These are phyloP conservation scores for Colletotrichum sansevieriae DNA, from an alignment of 2,329 filamentous ascomycete species.

Conservation along the genomic window DNA sequence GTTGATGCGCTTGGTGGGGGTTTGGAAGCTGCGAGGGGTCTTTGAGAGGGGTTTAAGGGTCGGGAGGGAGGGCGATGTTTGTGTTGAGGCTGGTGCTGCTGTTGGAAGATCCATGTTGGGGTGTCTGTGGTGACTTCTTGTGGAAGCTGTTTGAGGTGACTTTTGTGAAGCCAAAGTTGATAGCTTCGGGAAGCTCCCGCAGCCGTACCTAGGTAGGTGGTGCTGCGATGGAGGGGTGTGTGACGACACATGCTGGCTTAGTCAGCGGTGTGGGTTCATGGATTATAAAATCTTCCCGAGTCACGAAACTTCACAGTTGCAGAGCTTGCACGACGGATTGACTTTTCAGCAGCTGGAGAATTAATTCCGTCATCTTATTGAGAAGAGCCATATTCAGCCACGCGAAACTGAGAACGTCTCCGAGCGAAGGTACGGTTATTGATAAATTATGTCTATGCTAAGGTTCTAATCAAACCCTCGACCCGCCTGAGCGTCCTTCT, in stretches of 20 bases:
- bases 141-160: neutral
- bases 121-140: neutral
- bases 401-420: slow-evolving; percentile 5
- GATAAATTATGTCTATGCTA: slow-evolving; percentile 15
- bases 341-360: slow-evolving; percentile 5
- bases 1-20: slow-evolving; percentile 85
- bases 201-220: no score
- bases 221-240: slow-evolving; percentile 1
- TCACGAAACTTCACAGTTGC: slow-evolving; percentile 8
- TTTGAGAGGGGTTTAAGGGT: slow-evolving; percentile 64
- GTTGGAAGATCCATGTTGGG: slow-evolving; percentile 25
- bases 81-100: slow-evolving; percentile 1
- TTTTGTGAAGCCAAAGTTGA: neutral
- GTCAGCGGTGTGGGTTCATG: neutral
- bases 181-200: neutral
- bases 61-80: slow-evolving; percentile 19
- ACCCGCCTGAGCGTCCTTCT: slow-evolving; percentile 16
- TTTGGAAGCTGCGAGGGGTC: slow-evolving; percentile 69
- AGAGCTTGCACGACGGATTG: neutral
- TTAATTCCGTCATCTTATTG: neutral
- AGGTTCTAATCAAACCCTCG: slow-evolving; percentile 15
- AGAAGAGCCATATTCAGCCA: neutral
- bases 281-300: neutral
- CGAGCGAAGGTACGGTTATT: neutral
- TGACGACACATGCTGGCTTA: neutral